Evolutionary conservation across 1,284 basidiomycete genomes (phyloP).

Genomic region (Marasmius sp.): DNA sequence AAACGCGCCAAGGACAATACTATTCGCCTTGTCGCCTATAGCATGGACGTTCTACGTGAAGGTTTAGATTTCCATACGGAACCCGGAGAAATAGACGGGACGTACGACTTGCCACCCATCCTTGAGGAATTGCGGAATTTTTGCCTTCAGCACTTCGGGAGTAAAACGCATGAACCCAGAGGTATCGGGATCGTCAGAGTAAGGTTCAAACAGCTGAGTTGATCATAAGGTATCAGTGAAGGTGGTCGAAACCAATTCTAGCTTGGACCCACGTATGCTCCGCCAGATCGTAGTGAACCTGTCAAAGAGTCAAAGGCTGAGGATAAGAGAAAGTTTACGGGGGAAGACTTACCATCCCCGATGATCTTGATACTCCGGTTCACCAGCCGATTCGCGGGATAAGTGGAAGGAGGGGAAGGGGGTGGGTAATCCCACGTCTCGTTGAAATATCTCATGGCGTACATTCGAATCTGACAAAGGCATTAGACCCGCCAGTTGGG

Average conservation of each 20-base stretch:
- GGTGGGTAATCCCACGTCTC: background rate
- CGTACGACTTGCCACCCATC: conserved; percentile 3
- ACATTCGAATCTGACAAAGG: background rate
- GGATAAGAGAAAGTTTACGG: background rate
- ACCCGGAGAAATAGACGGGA: background rate
- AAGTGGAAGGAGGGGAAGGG: background rate
- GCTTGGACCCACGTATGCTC: background rate
- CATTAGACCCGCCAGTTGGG: background rate
- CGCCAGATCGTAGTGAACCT: conserved; percentile 1
- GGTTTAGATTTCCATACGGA: too few relatives aligned
- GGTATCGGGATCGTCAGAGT: background rate
- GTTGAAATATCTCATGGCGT: background rate
- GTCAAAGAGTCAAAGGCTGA: background rate
- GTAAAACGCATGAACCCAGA: background rate
- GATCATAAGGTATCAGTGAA: background rate
- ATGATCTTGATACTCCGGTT: background rate
- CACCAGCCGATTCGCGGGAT: background rate
- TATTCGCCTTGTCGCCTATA: conserved; percentile 5
- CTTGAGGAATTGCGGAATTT: background rate
- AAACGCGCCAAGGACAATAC: conserved; percentile 61
- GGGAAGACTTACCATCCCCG: background rate
- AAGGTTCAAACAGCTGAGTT: background rate
- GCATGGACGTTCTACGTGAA: background rate
- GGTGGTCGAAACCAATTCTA: background rate
- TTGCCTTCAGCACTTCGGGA: background rate